phyloP scores from a whole-genome alignment of 179 eudicot genomes.

The Gypsophila paniculata region DNA sequence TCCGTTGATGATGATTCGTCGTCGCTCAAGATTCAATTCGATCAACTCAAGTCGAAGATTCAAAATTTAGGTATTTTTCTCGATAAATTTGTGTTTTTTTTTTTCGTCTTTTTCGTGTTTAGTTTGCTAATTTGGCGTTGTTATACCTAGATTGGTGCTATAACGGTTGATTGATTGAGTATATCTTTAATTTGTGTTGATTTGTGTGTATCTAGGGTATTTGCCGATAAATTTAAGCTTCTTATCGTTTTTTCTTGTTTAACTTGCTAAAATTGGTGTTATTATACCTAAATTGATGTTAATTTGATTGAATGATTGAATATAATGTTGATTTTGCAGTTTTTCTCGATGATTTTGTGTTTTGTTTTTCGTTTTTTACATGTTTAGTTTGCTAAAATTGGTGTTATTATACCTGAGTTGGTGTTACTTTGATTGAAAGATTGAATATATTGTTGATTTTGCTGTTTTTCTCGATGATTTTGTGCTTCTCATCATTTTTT shows the following conservation, averaged over 20 bases:
- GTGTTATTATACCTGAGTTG: neutral
- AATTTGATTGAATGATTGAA: neutral
- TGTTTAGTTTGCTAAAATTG: neutral
- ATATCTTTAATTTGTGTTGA: no score
- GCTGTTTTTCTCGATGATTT: no score
- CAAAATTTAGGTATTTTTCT: conserved; percentile 44
- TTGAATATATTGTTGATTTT: no score
- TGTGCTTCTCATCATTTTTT: no score
- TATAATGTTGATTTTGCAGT: no score
- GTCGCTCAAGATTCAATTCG: conserved; percentile 40
- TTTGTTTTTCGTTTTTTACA: neutral
- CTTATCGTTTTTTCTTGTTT: neutral
- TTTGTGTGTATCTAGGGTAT: no score
- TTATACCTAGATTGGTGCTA: neutral
- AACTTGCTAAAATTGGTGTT: neutral
- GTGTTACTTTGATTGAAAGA: neutral
- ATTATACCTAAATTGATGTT: neutral
- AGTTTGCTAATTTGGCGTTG: neutral
- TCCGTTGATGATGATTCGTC: conserved; percentile 42
- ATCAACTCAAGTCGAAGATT: conserved; percentile 57
- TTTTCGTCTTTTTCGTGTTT: neutral
- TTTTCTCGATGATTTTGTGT: neutral
- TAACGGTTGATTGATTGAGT: neutral
- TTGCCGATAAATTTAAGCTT: no score
- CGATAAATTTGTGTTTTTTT: neutral